Conservation (phyloP, 306 rosid genomes). For the Rubus parviflorus region DNA sequence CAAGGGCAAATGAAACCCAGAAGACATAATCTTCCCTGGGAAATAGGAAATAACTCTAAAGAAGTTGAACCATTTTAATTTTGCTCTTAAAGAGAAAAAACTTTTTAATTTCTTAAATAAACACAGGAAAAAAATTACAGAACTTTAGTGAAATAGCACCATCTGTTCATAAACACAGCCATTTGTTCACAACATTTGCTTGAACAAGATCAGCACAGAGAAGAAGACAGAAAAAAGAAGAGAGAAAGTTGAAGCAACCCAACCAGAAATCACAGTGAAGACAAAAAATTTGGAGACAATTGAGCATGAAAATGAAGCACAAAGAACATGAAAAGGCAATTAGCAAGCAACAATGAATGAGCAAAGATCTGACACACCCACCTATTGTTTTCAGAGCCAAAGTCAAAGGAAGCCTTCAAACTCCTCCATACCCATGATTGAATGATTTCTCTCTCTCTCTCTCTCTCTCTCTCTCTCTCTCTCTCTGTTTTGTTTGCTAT, state of each 20-base stretch:
- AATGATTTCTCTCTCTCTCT: not conserved
- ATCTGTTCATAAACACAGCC: not conserved
- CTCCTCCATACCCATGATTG: slow-evolving; percentile 29
- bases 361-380: slow-evolving; percentile 34
- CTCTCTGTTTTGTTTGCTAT: slow-evolving; percentile 15
- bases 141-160: not conserved
- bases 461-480: not conserved
- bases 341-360: not conserved
- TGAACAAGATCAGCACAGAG: not conserved
- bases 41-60: not conserved
- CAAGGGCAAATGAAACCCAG: not conserved
- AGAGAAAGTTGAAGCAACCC: not conserved
- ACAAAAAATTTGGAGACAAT: not conserved
- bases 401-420: slow-evolving; percentile 33
- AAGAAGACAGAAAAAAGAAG: not conserved
- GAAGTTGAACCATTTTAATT: not conserved
- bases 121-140: not conserved
- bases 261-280: not conserved
- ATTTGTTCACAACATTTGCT: not conserved
- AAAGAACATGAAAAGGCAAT: not conserved
- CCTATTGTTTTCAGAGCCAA: slow-evolving; percentile 23
- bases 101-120: not conserved
- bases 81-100: not conserved
- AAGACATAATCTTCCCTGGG: slow-evolving; percentile 2
- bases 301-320: not conserved